Percentiles rank a stretch among this genome's conserved stretches.
Conservation (phyloP, 371 early-diverging fungal species). For the Mortierella sp. region DNA sequence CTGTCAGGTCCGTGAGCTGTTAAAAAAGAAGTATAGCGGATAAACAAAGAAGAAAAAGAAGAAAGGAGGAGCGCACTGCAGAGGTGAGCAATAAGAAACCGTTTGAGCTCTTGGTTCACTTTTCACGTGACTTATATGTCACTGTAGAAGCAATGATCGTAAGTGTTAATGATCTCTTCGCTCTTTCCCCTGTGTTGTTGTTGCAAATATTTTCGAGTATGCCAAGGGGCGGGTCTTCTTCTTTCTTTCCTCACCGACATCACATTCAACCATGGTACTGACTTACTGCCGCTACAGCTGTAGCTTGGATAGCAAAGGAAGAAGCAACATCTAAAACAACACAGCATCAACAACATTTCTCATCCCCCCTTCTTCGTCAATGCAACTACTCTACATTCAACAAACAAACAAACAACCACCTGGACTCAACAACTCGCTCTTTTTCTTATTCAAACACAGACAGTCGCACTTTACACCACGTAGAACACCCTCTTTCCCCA, state of each 20-base stretch:
- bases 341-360: not conserved
- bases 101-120: too few relatives aligned
- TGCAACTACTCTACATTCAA: too few relatives aligned
- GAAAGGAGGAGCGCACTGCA: too few relatives aligned
- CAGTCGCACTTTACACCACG: not conserved
- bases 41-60: too few relatives aligned
- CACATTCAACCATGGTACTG: constrained; percentile 17
- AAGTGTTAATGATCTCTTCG: not conserved
- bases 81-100: too few relatives aligned
- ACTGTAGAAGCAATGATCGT: not conserved
- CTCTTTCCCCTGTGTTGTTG: not conserved
- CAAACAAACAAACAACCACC: not conserved
- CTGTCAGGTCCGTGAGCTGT: too few relatives aligned
- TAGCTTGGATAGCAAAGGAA: too few relatives aligned
- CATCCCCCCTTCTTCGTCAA: not conserved
- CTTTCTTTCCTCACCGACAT: not conserved
- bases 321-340: not conserved
- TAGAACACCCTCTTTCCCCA: not conserved
- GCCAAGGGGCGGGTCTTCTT: not conserved
- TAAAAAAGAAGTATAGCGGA: too few relatives aligned
- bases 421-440: not conserved
- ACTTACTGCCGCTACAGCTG: not conserved
- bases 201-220: constrained; percentile 2
- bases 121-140: not conserved
- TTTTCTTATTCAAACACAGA: not conserved